These are phyloP conservation scores for Pestalotiopsis sp. DNA, from an alignment of 2,329 filamentous ascomycete species.

Conservation along the genomic window DNA sequence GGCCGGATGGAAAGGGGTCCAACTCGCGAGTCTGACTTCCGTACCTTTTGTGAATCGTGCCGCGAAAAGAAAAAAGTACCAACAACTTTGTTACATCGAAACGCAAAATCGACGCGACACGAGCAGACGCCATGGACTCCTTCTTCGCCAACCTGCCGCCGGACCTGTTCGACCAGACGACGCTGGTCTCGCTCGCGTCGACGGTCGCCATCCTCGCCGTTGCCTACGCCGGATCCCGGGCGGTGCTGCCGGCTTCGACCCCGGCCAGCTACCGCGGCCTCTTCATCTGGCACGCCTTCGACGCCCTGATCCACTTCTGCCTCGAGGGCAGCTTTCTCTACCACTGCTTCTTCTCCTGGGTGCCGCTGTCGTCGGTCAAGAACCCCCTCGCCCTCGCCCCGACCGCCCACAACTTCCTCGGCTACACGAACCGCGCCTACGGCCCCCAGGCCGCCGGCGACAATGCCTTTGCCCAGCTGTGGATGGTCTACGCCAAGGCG, in stretches of 20 bases:
- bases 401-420: slow-evolving; percentile 56
- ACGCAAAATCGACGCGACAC: not conserved
- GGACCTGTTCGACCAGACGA: slow-evolving; percentile 62
- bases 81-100: too few relatives aligned
- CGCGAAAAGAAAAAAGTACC: not conserved
- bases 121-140: slow-evolving; percentile 20
- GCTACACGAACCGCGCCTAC: slow-evolving; percentile 50
- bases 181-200: slow-evolving; percentile 59
- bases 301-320: slow-evolving; percentile 87
- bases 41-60: not conserved
- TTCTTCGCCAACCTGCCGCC: slow-evolving; percentile 43
- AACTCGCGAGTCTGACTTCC: not conserved
- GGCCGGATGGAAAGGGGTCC: not conserved
- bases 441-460: slow-evolving; percentile 59
- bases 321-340: slow-evolving; percentile 92
- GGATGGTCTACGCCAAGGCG: slow-evolving; percentile 71
- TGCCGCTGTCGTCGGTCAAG: slow-evolving; percentile 36
- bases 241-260: slow-evolving; percentile 49
- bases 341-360: slow-evolving; percentile 81
- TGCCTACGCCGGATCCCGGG: slow-evolving; percentile 52
- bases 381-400: slow-evolving; percentile 44
- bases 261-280: slow-evolving; percentile 68
- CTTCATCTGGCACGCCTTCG: slow-evolving; percentile 94
- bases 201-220: slow-evolving; percentile 54
- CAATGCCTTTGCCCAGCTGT: slow-evolving; percentile 60